These are phyloP conservation scores for Monotropa hypopitys DNA, from an alignment of 179 eudicot genomes.

Conservation along the genomic window DNA sequence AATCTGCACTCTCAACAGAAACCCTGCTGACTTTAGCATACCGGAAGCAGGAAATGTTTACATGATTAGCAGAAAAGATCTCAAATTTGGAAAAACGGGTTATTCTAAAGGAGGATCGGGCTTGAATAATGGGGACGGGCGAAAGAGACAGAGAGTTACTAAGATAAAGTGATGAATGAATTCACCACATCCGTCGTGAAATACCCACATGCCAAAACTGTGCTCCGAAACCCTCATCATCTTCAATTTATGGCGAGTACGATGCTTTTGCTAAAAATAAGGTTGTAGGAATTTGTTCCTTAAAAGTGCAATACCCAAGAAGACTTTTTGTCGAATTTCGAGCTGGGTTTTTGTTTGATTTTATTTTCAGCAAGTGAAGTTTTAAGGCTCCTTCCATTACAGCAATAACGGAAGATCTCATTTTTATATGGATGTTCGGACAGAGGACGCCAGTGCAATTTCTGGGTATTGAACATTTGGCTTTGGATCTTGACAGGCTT, in stretches of 20 bases:
- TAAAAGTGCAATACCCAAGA: neutral
- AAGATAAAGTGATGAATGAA: constrained; percentile 1
- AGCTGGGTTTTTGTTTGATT: neutral
- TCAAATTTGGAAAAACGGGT: constrained; percentile 10
- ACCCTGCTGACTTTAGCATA: constrained; percentile 39
- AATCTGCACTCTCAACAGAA: constrained; percentile 25
- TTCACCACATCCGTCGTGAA: neutral
- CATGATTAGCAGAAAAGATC: constrained; percentile 24
- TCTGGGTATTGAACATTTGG: neutral
- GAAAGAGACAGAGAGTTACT: constrained; percentile 13
- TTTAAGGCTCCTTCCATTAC: neutral
- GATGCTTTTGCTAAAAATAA: neutral
- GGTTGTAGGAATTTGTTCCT: neutral
- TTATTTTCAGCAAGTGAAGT: constrained; percentile 5
- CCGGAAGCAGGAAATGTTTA: constrained; percentile 26
- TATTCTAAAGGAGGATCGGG: constrained; percentile 10
- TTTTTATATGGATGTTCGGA: neutral
- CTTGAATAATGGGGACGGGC: constrained; percentile 7
- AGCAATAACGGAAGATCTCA: neutral
- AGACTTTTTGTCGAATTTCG: constrained; percentile 4
- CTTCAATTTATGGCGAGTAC: neutral
- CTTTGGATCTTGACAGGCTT: constrained; percentile 3
- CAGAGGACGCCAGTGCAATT: neutral
- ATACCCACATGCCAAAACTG: neutral
- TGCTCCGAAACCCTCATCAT: neutral